These are phyloP conservation scores for Lipomyces chichibuensis DNA, from an alignment of 805 yeast genomes.

Conservation along the genomic window DNA sequence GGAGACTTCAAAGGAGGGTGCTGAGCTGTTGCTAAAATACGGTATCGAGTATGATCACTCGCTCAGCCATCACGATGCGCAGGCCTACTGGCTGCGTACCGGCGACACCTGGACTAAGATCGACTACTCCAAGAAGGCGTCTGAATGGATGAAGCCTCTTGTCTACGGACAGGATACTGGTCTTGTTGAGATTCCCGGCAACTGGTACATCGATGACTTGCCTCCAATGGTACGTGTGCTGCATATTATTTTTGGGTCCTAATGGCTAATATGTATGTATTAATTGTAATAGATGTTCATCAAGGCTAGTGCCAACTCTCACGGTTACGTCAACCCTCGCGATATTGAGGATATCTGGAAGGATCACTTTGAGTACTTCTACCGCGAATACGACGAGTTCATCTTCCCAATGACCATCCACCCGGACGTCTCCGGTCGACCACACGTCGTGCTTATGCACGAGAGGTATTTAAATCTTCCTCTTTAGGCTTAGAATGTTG, in stretches of 20 bases:
- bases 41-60: conserved; percentile 49
- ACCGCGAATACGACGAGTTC: conserved; percentile 47
- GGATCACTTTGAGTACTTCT: conserved; percentile 48
- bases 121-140: conserved; percentile 45
- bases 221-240: conserved; percentile 44
- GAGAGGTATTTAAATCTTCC: conserved; percentile 38
- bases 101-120: conserved; percentile 48
- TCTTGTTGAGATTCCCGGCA: conserved; percentile 47
- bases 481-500: not conserved
- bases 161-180: conserved; percentile 45
- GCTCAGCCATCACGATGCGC: conserved; percentile 47
- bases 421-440: conserved; percentile 48
- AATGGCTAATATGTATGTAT: too few relatives aligned
- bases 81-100: conserved; percentile 46
- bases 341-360: conserved; percentile 48
- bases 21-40: conserved; percentile 44
- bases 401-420: conserved; percentile 48
- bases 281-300: conserved; percentile 41
- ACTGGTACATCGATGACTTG: conserved; percentile 48
- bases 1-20: conserved; percentile 46
- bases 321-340: conserved; percentile 47
- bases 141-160: conserved; percentile 48
- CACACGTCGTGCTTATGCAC: conserved; percentile 47
- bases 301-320: conserved; percentile 43
- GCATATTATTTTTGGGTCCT: not conserved